Evolutionary conservation across 352 stramenopile species (phyloP).

Genomic region (Pythium coloratum): DNA sequence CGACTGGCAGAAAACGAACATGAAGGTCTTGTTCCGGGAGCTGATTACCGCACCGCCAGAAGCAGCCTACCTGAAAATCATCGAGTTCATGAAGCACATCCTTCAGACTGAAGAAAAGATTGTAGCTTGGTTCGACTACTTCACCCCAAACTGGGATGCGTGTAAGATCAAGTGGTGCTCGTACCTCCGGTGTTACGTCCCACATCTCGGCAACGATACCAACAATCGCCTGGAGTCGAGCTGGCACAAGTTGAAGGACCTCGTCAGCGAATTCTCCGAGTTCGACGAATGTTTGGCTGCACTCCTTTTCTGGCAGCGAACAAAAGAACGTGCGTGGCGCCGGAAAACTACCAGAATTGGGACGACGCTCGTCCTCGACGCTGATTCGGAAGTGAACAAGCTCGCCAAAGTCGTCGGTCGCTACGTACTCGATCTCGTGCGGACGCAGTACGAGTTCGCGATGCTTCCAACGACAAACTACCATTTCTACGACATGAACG

Average conservation of each 20-base stretch:
- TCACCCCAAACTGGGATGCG: background rate
- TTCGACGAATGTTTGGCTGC: background rate
- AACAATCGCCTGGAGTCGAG: constrained; percentile 17
- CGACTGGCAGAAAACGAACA: constrained; percentile 10
- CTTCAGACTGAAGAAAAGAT: background rate
- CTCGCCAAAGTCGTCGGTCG: constrained; percentile 2
- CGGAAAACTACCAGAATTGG: background rate
- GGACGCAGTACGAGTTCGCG: constrained; percentile 9
- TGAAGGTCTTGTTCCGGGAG: background rate
- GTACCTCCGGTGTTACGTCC: background rate
- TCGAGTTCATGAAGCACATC: constrained; percentile 4
- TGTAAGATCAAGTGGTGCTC: constrained; percentile 12
- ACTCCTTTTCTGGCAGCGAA: background rate
- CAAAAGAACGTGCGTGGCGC: background rate
- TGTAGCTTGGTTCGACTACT: constrained; percentile 8
- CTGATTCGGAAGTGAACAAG: constrained; percentile 1
- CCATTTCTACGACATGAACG: background rate
- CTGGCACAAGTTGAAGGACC: constrained; percentile 13
- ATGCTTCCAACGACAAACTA: constrained; percentile 9
- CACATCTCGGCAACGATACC: constrained; percentile 12
- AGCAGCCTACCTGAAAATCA: background rate
- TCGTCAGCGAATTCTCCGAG: background rate
- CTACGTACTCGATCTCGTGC: constrained; percentile 9
- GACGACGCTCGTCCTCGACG: background rate
- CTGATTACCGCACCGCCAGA: constrained; percentile 1